Evolutionary conservation across 495 filamentous ascomycete genomes (phyloP).

Genomic region (Apiosordaria backusii): DNA sequence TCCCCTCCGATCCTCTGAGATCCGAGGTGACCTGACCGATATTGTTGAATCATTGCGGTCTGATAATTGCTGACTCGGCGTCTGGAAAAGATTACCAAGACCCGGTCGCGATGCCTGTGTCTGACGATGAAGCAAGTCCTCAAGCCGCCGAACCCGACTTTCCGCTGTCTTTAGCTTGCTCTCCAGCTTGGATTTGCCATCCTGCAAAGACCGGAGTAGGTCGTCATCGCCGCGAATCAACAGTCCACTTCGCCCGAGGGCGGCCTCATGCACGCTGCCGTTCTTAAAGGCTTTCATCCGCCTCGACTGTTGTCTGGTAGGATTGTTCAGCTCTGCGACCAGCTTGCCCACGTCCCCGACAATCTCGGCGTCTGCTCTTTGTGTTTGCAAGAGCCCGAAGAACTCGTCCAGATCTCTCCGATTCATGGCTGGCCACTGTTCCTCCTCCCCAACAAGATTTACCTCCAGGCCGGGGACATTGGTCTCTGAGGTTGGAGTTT

Average conservation of each 20-base stretch:
- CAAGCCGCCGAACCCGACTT: conserved; percentile 84
- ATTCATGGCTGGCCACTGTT: conserved; percentile 66
- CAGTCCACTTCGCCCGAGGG: conserved; percentile 72
- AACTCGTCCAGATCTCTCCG: conserved; percentile 65
- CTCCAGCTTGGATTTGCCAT: conserved; percentile 76
- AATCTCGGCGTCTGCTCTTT: conserved; percentile 46
- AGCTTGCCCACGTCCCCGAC: conserved; percentile 54
- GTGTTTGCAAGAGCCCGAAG: conserved; percentile 55
- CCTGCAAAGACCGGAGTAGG: conserved; percentile 60
- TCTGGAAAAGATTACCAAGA: conserved; percentile 62
- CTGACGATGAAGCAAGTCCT: conserved; percentile 89
- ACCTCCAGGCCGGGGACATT: conserved; percentile 75
- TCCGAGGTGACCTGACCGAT: conserved; percentile 38
- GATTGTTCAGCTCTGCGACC: conserved; percentile 61
- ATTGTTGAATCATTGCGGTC: conserved; percentile 42
- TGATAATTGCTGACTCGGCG: conserved; percentile 34
- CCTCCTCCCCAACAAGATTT: conserved; percentile 75
- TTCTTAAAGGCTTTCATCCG: conserved; percentile 91
- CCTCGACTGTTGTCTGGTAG: conserved; percentile 70
- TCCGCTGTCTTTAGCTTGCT: conserved; percentile 82
- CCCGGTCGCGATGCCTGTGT: conserved; percentile 67
- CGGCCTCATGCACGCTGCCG: conserved; percentile 86
- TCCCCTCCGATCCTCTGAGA: conserved; percentile 35
- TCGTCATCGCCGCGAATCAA: conserved; percentile 80
- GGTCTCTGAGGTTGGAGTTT: conserved; percentile 34